Evolutionary conservation across 768 basidiomycete species (phyloP).

Genomic region (Boletales sp.): DNA sequence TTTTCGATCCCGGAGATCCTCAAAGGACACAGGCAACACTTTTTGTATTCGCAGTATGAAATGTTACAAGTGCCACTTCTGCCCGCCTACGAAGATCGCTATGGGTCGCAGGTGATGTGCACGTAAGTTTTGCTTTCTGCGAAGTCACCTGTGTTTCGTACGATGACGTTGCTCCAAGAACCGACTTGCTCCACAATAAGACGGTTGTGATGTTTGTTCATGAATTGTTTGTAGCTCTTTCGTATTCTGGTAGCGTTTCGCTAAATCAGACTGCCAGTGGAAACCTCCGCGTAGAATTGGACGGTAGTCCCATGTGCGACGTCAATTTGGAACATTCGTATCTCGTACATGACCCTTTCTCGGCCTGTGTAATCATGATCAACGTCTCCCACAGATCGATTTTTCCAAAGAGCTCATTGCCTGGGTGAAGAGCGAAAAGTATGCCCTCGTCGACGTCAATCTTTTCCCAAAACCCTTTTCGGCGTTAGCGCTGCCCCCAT

Average conservation of each 20-base stretch:
- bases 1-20: slow-evolving; percentile 80
- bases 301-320: slow-evolving; percentile 67
- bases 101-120: slow-evolving; percentile 83
- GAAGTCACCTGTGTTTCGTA: not conserved
- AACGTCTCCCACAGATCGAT: slow-evolving; percentile 64
- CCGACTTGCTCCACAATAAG: slow-evolving; percentile 71
- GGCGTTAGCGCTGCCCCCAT: slow-evolving; percentile 20
- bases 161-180: slow-evolving; percentile 38
- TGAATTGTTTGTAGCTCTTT: slow-evolving; percentile 71
- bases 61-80: slow-evolving; percentile 84
- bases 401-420: slow-evolving; percentile 74
- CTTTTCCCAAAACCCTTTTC: slow-evolving; percentile 60
- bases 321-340: slow-evolving; percentile 80
- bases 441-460: slow-evolving; percentile 83
- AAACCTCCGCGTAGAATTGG: slow-evolving; percentile 81
- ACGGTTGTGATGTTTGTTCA: slow-evolving; percentile 87
- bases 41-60: slow-evolving; percentile 68
- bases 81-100: slow-evolving; percentile 64
- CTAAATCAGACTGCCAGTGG: slow-evolving; percentile 50
- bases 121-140: slow-evolving; percentile 58
- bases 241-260: not conserved
- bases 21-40: slow-evolving; percentile 84
- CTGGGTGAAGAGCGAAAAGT: slow-evolving; percentile 69
- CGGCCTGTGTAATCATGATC: not conserved
- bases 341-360: slow-evolving; percentile 47